phyloP scores from a whole-genome alignment of 225 moss, liverwort and hornwort genomes.

The Rhytidiadelphus loreus region DNA sequence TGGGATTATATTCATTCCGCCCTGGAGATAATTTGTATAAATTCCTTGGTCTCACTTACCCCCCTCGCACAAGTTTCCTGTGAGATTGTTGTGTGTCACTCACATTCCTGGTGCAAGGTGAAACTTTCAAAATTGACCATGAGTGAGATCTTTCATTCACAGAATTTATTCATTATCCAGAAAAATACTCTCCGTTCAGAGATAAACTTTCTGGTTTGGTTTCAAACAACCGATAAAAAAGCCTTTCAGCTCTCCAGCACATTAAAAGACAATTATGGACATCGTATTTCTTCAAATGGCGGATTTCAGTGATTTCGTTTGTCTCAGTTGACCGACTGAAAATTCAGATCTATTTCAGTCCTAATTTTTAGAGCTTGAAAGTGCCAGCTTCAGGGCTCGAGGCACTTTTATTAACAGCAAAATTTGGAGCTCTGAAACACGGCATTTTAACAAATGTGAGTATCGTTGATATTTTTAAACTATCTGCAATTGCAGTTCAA shows the following conservation, averaged over 20 bases:
- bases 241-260: background rate
- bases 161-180: background rate
- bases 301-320: background rate
- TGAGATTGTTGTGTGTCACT: background rate
- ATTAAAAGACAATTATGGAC: background rate
- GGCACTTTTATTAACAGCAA: background rate
- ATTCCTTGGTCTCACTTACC: background rate
- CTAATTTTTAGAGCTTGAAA: background rate
- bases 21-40: too few relatives aligned
- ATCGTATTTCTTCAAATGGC: background rate
- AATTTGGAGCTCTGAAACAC: background rate
- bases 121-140: background rate
- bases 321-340: background rate
- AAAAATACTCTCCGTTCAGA: background rate
- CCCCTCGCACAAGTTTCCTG: background rate
- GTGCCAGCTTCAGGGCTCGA: background rate
- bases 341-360: background rate
- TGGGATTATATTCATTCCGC: background rate
- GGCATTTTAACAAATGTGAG: background rate
- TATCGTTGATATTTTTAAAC: too few relatives aligned
- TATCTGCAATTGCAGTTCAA: background rate
- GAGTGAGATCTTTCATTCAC: background rate
- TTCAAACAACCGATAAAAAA: background rate
- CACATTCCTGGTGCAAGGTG: background rate
- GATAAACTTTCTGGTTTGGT: background rate